phyloP scores from a whole-genome alignment of 495 filamentous ascomycete genomes.

The Neurospora sp. region DNA sequence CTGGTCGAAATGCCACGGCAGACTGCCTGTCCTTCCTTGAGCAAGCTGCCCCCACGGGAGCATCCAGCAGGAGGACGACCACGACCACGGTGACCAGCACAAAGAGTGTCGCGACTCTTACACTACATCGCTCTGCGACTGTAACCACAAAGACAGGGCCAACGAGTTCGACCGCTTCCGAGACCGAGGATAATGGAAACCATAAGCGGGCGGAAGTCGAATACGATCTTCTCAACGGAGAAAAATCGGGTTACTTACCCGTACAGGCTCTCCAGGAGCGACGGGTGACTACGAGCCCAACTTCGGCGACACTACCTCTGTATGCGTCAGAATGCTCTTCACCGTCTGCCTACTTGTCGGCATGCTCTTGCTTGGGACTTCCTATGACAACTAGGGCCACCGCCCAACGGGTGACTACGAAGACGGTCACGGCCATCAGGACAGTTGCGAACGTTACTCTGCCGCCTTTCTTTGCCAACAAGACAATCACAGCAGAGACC shows the following conservation, averaged over 20 bases:
- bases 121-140: neutral
- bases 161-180: neutral
- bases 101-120: slow-evolving; percentile 2
- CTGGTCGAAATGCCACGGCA: slow-evolving; percentile 11
- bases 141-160: neutral
- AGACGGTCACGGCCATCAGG: neutral
- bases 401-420: neutral
- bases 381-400: slow-evolving; percentile 4
- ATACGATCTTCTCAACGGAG: slow-evolving; percentile 3
- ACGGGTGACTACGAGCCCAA: slow-evolving; percentile 7
- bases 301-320: slow-evolving; percentile 6
- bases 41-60: neutral
- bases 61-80: slow-evolving; percentile 1
- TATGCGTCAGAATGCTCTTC: slow-evolving; percentile 17
- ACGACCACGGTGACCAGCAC: slow-evolving; percentile 10
- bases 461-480: slow-evolving; percentile 1
- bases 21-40: slow-evolving; percentile 18
- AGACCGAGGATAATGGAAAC: neutral
- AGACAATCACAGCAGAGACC: neutral
- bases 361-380: slow-evolving; percentile 23
- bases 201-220: slow-evolving; percentile 1
- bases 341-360: slow-evolving; percentile 13
- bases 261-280: slow-evolving; percentile 2
- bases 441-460: slow-evolving; percentile 6
- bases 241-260: neutral